A percentile compares a stretch with the other conserved stretches of the same genome.
phyloP scores from a whole-genome alignment of 2,329 filamentous ascomycete genomes.

The Botrytis elliptica region DNA sequence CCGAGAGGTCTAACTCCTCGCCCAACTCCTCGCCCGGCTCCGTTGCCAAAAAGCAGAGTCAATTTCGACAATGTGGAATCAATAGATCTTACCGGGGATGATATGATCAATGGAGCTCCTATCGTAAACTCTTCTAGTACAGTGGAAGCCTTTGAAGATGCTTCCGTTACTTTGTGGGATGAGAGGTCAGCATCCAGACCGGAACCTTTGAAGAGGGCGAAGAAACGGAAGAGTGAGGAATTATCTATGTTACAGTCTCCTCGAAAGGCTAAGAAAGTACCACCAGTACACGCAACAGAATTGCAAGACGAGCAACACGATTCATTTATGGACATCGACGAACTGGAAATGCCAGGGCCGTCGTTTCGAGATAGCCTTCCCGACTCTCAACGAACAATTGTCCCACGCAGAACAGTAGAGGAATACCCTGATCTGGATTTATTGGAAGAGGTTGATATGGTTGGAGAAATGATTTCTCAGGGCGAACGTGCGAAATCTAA shows the following conservation, averaged over 20 bases:
- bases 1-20: slow-evolving; percentile 24
- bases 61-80: slow-evolving; percentile 32
- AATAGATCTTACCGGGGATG: slow-evolving; percentile 38
- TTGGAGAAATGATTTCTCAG: slow-evolving; percentile 7
- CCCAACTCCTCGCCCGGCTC: slow-evolving; percentile 39
- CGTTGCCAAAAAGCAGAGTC: slow-evolving; percentile 32
- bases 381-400: slow-evolving; percentile 15
- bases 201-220: slow-evolving; percentile 33
- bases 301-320: slow-evolving; percentile 25
- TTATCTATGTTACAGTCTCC: slow-evolving; percentile 28
- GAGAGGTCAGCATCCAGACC: slow-evolving; percentile 35
- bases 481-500: background rate
- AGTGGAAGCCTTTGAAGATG: slow-evolving; percentile 29
- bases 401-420: slow-evolving; percentile 3
- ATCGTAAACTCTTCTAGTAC: slow-evolving; percentile 31
- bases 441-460: slow-evolving; percentile 9
- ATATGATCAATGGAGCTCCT: slow-evolving; percentile 8
- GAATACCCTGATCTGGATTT: background rate
- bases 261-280: slow-evolving; percentile 22
- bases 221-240: slow-evolving; percentile 40
- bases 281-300: slow-evolving; percentile 15
- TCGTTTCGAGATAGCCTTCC: slow-evolving; percentile 7
- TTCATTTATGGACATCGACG: slow-evolving; percentile 39
- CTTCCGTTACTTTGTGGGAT: slow-evolving; percentile 29
- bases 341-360: slow-evolving; percentile 20